Evolutionary conservation across 495 filamentous ascomycete genomes (phyloP).

Genomic region (Penicillium chermesinum): DNA sequence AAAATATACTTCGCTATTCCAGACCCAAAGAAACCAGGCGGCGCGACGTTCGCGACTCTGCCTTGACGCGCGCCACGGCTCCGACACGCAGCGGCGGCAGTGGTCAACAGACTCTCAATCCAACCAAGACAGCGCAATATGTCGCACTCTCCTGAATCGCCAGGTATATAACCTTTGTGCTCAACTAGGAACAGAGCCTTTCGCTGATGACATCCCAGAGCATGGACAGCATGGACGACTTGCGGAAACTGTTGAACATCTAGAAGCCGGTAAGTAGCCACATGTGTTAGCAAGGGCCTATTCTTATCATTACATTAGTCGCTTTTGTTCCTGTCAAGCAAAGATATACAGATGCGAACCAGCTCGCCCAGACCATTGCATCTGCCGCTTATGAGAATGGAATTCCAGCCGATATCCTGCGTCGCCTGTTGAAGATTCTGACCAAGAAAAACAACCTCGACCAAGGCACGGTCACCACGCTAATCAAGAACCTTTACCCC

Average conservation of each 20-base stretch:
- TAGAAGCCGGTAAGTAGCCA: conserved; percentile 38
- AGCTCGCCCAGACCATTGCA: conserved; percentile 38
- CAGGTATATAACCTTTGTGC: no score
- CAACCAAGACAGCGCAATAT: no score
- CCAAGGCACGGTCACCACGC: conserved; percentile 59
- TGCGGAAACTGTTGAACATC: conserved; percentile 35
- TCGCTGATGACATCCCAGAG: neutral
- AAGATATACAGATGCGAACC: conserved; percentile 37
- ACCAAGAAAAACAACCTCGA: conserved; percentile 65
- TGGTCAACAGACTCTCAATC: no score
- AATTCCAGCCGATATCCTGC: conserved; percentile 54
- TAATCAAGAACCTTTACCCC: conserved; percentile 76
- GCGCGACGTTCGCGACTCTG: no score
- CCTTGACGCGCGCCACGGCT: no score
- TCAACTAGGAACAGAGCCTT: no score
- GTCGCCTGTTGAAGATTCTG: conserved; percentile 60
- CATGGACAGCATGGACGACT: conserved; percentile 21
- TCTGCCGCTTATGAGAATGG: conserved; percentile 61
- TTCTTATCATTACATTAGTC: conserved; percentile 24
- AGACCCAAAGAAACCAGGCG: no score
- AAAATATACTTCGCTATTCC: no score
- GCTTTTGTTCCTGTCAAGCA: conserved; percentile 39
- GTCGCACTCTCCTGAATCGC: no score
- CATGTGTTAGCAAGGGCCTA: no score
- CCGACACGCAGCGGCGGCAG: no score